Percentiles rank a stretch among this genome's conserved stretches.
These are phyloP conservation scores for Fraxinus angustifolia DNA, from an alignment of 305 asterid genomes.

Conservation along the genomic window DNA sequence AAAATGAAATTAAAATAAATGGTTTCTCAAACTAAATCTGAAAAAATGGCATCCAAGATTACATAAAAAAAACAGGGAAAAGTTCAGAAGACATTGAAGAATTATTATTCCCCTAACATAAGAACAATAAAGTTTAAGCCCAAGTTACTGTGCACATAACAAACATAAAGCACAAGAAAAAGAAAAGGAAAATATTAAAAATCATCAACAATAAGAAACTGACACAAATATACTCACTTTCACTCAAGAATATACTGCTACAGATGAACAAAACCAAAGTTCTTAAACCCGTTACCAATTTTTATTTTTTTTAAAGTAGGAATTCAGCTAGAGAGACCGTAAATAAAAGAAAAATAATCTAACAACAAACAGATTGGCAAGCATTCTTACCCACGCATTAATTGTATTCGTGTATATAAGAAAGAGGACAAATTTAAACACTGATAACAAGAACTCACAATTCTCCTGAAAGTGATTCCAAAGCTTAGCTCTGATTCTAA, in stretches of 20 bases:
- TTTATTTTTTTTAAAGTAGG: too few relatives aligned
- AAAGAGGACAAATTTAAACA: background rate
- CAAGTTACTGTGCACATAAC: background rate
- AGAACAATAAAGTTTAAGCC: background rate
- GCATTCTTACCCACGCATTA: background rate
- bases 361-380: background rate
- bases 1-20: background rate
- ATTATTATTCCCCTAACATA: background rate
- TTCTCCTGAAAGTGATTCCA: slow-evolving; percentile 64
- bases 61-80: background rate
- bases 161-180: background rate
- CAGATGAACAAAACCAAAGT: background rate
- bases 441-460: slow-evolving; percentile 48
- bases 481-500: slow-evolving; percentile 81
- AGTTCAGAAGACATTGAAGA: background rate
- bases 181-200: background rate
- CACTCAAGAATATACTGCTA: background rate
- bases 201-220: background rate
- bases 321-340: background rate
- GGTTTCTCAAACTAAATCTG: background rate
- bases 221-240: background rate
- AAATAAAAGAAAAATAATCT: background rate
- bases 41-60: background rate
- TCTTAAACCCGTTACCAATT: background rate
- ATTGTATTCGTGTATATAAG: background rate